Percentiles rank a stretch among this genome's conserved stretches.
Evolutionary conservation across 2,329 filamentous ascomycete genomes (phyloP).

Genomic region (Aschersonia sp.): DNA sequence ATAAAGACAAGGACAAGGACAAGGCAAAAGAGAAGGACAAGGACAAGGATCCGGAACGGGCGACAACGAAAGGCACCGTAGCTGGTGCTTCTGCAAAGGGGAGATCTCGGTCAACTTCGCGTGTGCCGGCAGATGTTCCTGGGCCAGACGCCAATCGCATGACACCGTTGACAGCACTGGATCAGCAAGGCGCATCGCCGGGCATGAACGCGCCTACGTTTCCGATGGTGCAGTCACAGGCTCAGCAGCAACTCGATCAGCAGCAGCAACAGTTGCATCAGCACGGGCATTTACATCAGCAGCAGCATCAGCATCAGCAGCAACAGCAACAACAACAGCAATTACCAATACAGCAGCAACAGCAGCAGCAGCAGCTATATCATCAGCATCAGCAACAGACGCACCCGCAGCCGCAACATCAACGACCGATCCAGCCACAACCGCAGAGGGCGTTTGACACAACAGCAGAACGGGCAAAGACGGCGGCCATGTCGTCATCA

Average conservation of each 20-base stretch:
- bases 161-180: background rate
- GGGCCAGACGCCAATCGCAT: background rate
- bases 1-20: conserved; percentile 9
- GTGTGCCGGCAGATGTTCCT: conserved; percentile 22
- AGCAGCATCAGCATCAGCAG: background rate
- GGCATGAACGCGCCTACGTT: background rate
- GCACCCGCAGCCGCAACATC: background rate
- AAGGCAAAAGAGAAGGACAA: conserved; percentile 17
- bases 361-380: background rate
- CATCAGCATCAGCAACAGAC: background rate
- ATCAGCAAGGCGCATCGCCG: conserved; percentile 15
- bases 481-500: conserved; percentile 13
- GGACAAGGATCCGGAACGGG: conserved; percentile 16
- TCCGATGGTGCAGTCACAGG: conserved; percentile 6
- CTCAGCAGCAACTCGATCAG: conserved; percentile 5
- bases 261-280: conserved; percentile 2
- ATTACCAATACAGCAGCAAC: background rate
- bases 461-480: conserved; percentile 18
- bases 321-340: background rate
- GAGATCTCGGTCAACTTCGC: conserved; percentile 41
- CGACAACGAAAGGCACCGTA: conserved; percentile 27
- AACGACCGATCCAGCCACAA: background rate
- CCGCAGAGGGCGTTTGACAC: conserved; percentile 1
- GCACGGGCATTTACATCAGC: background rate
- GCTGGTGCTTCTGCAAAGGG: conserved; percentile 26